phyloP scores from a whole-genome alignment of 1,139 yeast genomes.

The Geotrichum fermentans region DNA sequence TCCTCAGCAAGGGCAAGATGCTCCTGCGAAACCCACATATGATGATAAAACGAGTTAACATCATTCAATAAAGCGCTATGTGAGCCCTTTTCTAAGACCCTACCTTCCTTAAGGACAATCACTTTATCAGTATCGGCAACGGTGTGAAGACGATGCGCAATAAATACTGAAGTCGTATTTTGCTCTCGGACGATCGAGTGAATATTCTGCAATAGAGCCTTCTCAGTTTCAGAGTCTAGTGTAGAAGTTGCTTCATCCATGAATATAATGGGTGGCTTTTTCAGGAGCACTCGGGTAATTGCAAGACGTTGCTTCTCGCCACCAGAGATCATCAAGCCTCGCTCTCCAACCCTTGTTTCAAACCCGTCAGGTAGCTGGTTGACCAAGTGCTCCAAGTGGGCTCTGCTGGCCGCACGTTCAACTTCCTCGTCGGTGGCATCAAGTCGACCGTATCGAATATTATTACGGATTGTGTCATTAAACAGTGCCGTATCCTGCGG shows the following conservation, averaged over 20 bases:
- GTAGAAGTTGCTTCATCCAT: constrained; percentile 98
- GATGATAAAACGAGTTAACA: constrained; percentile 59
- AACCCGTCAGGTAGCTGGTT: constrained; percentile 75
- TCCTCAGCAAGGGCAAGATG: constrained; percentile 31
- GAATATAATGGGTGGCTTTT: constrained; percentile 85
- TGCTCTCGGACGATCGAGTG: constrained; percentile 54
- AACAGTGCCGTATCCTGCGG: constrained; percentile 97
- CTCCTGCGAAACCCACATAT: constrained; percentile 88
- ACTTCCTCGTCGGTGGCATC: constrained; percentile 74
- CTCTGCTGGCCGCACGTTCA: constrained; percentile 54
- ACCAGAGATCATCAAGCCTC: constrained; percentile 98
- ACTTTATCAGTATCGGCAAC: constrained; percentile 95
- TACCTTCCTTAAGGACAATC: constrained; percentile 75
- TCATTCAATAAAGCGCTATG: constrained; percentile 57
- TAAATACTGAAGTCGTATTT: constrained; percentile 71
- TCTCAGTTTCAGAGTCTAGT: constrained; percentile 93
- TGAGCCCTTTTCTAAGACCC: constrained; percentile 81
- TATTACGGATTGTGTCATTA: constrained; percentile 83
- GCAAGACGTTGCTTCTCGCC: constrained; percentile 97
- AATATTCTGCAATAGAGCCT: constrained; percentile 68
- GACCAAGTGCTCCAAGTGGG: constrained; percentile 62
- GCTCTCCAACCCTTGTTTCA: constrained; percentile 89
- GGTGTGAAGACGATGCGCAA: constrained; percentile 83
- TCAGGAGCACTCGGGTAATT: constrained; percentile 78
- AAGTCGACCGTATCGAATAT: constrained; percentile 80